Conservation (phyloP, 192 early-diverging fungal species). For the Backusella tuberculispora region DNA sequence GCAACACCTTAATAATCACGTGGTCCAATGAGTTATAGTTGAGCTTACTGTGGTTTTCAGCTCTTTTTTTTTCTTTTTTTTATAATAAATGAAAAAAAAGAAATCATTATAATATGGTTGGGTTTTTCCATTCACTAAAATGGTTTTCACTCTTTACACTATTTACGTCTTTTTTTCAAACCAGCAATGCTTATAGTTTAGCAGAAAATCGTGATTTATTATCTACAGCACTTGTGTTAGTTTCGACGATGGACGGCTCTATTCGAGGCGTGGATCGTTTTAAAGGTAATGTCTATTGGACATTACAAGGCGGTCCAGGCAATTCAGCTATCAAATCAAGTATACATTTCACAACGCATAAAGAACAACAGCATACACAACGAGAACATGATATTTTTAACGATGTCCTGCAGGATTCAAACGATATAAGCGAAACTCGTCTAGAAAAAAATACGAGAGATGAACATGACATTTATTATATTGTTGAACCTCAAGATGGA, state of each 20-base stretch:
- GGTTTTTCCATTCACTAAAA: conserved; percentile 12
- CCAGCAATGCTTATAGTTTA: background rate
- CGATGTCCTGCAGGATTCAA: background rate
- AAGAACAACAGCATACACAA: background rate
- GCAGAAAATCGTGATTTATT: conserved; percentile 11
- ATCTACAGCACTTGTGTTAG: conserved; percentile 52
- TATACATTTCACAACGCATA: conserved; percentile 35
- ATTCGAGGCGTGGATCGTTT: conserved; percentile 65
- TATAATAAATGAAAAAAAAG: background rate
- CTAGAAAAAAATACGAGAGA: background rate
- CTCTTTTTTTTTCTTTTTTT: background rate
- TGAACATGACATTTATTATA: conserved; percentile 59
- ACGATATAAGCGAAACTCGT: background rate
- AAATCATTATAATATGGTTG: conserved; percentile 1
- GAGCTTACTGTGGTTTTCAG: background rate
- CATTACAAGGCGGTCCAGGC: conserved; percentile 48
- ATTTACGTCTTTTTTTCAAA: background rate
- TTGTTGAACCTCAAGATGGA: conserved; percentile 74
- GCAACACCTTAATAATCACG: background rate
- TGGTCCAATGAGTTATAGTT: background rate
- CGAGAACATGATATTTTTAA: conserved; percentile 18
- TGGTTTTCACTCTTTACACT: background rate
- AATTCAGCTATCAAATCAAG: conserved; percentile 51
- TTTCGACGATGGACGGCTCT: conserved; percentile 76
- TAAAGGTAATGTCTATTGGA: conserved; percentile 67